Base-by-base conservation (phyloP, 1,284 basidiomycete species). In the Neonothopanus nambi region DNA sequence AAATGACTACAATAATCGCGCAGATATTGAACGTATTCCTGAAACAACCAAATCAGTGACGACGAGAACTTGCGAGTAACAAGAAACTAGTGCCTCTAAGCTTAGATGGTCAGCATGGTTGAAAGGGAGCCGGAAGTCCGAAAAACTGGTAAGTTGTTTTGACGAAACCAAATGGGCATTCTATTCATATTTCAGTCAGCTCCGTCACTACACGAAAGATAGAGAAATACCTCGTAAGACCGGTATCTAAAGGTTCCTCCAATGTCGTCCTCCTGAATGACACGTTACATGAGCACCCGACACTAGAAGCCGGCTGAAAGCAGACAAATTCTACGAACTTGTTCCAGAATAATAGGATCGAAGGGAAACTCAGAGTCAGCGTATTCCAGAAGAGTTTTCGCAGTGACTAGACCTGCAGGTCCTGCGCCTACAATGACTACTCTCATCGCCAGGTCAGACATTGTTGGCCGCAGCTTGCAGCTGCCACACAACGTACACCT, bases 91-190 rank as follows among this genome's bases (percentile, higher is more conserved):
- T 46, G 68, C 75, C 61, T 73, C 67, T n/a, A 86, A 63, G 0
- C 79, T 79, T 21, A 85, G 70, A 61, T 87, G 84, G 64, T 87
- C 85, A 1, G 75, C 69, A 55, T 81, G 75, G 8, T 72, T 66
- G 23, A 79, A 64, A 9, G 80, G 79, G 26, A 81, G 62, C 5
- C 83, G 77, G 63, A 82, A 86, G 66, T 87, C 85, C 36, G 79
- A 81, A 67, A 85, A 87, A 53, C 76, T 75, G 1, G 85, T 87
- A 43, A 87, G 70, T 63, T 86, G 84, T 61, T 82, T 82, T 7
- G 78, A 81, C 1, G 79, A 81, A 21, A 84, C 81, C 24, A 83
- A 67, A 26, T 70, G 76, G 28, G 82, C 78, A 55, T 84, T 82
- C 74, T 85, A 65, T 61, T 21, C 30, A 72, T 61, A 42, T 21